phyloP scores from a whole-genome alignment of 805 yeast genomes.

The Kuraishia capsulata region DNA sequence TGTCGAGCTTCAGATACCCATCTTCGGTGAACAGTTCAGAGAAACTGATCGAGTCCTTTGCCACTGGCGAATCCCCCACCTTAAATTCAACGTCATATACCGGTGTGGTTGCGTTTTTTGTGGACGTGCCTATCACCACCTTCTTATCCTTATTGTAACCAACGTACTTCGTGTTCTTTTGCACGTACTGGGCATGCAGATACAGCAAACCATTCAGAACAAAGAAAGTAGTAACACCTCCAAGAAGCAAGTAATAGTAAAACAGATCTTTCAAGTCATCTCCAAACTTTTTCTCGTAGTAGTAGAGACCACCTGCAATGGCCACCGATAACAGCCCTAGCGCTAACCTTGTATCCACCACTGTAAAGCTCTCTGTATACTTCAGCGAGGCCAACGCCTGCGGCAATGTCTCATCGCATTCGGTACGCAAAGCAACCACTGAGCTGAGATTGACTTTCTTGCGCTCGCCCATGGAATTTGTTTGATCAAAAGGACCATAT shows the following conservation, averaged over 20 bases:
- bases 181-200: constrained; percentile 22
- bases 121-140: constrained; percentile 26
- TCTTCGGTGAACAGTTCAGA: constrained; percentile 34
- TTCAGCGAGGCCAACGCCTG: constrained; percentile 31
- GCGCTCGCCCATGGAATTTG: not conserved
- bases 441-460: constrained; percentile 29
- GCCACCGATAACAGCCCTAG: constrained; percentile 39
- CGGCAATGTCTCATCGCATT: constrained; percentile 40
- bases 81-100: constrained; percentile 28
- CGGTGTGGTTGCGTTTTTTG: constrained; percentile 34
- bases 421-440: constrained; percentile 34
- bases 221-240: constrained; percentile 28
- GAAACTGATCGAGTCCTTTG: constrained; percentile 21
- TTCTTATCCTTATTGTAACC: constrained; percentile 29
- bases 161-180: constrained; percentile 36
- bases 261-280: constrained; percentile 29
- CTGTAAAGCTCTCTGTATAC: constrained; percentile 34
- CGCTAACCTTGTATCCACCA: constrained; percentile 37
- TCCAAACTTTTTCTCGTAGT: constrained; percentile 35
- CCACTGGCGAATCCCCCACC: constrained; percentile 13
- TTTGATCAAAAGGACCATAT: not conserved
- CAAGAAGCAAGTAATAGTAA: constrained; percentile 24
- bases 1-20: constrained; percentile 32
- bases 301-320: constrained; percentile 35
- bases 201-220: constrained; percentile 24